Conservation (phyloP, 139 green algal genomes). For the Zygnema circumcarinatum region DNA sequence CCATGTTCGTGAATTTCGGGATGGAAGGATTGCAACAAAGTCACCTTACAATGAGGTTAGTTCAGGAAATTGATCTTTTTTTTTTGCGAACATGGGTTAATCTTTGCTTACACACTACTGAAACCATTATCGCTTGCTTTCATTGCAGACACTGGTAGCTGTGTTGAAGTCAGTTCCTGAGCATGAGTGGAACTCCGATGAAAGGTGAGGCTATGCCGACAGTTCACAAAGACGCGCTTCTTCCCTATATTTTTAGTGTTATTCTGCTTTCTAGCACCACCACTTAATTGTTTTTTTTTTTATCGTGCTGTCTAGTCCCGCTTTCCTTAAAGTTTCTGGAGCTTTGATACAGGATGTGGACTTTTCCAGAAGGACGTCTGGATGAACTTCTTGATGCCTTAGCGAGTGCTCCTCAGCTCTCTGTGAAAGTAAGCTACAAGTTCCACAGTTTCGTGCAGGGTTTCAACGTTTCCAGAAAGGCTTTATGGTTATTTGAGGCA, state of each 20-base stretch:
- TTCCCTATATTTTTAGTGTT: no score
- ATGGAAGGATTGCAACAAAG: neutral
- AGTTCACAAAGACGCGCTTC: no score
- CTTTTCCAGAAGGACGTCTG: neutral
- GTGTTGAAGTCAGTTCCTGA: neutral
- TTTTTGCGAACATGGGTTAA: neutral
- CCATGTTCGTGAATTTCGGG: neutral
- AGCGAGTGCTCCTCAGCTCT: neutral
- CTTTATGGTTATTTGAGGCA: no score
- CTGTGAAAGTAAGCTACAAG: neutral
- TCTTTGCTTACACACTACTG: neutral
- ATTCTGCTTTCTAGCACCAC: no score
- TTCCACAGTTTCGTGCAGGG: no score
- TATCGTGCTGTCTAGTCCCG: neutral
- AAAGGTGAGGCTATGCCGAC: no score
- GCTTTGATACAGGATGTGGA: neutral
- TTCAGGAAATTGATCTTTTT: no score
- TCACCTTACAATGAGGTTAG: neutral
- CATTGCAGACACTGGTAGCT: neutral
- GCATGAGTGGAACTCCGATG: neutral
- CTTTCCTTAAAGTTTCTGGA: slow-evolving; percentile 6
- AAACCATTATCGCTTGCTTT: neutral
- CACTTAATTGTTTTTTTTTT: no score
- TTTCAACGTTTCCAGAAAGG: no score
- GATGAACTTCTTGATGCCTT: neutral